Percentiles rank a stretch among this genome's conserved stretches.
Evolutionary conservation across 2,329 filamentous ascomycete species (phyloP).

Genomic region (Monilinia aucupariae): DNA sequence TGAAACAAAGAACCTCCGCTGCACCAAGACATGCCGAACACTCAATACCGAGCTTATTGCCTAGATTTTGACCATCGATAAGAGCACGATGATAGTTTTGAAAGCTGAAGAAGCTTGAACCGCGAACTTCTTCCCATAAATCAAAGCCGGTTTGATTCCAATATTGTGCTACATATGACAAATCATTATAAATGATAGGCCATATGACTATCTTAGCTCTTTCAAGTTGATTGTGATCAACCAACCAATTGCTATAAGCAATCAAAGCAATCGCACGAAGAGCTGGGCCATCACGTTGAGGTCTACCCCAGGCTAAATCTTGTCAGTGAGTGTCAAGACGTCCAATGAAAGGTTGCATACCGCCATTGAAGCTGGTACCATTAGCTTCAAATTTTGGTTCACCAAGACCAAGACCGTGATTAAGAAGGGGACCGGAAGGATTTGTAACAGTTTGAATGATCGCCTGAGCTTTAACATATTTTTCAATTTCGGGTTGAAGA

Average conservation of each 20-base stretch:
- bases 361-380: conserved; percentile 55
- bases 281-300: conserved; percentile 73
- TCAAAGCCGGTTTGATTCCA: conserved; percentile 64
- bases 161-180: conserved; percentile 68
- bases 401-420: conserved; percentile 49
- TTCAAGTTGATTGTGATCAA: conserved; percentile 50
- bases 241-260: conserved; percentile 66
- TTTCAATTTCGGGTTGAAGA: conserved; percentile 50
- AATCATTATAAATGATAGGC: conserved; percentile 70
- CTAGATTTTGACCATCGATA: conserved; percentile 60
- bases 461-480: conserved; percentile 64
- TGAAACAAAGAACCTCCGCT: conserved; percentile 65
- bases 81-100: conserved; percentile 57
- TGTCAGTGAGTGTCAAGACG: neutral
- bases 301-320: conserved; percentile 45
- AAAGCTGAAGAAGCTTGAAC: conserved; percentile 74
- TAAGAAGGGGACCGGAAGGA: conserved; percentile 40
- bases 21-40: conserved; percentile 60
- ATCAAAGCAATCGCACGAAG: conserved; percentile 69
- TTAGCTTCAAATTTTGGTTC: conserved; percentile 71
- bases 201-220: conserved; percentile 51
- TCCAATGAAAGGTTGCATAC: neutral
- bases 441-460: conserved; percentile 53
- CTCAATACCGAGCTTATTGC: conserved; percentile 53
- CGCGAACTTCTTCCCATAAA: conserved; percentile 77